A percentile compares a stretch with the other conserved stretches of the same genome.
Conservation (phyloP, 495 filamentous ascomycete species). For the Lepidopterella palustris region DNA sequence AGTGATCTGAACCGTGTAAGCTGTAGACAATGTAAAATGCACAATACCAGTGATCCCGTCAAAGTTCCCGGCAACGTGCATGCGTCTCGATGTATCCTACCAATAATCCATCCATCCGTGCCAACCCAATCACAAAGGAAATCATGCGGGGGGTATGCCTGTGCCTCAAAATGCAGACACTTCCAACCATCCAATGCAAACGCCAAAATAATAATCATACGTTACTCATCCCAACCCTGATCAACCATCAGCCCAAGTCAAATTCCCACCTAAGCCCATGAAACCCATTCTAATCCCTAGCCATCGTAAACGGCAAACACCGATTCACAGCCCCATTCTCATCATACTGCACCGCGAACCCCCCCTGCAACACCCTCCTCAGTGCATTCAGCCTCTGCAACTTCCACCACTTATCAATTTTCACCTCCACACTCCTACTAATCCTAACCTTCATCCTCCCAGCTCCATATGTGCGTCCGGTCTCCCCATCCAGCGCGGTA, state of each 20-base stretch:
- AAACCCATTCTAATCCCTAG: background rate
- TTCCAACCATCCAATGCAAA: background rate
- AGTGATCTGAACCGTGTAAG: too few relatives aligned
- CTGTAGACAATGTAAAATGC: too few relatives aligned
- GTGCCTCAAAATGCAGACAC: background rate
- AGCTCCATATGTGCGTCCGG: slow-evolving; percentile 61
- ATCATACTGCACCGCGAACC: slow-evolving; percentile 74
- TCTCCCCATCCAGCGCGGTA: slow-evolving; percentile 66
- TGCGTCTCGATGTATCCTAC: too few relatives aligned
- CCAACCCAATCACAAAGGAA: background rate
- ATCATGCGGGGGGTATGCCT: background rate
- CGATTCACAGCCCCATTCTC: slow-evolving; percentile 74
- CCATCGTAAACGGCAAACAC: slow-evolving; percentile 48
- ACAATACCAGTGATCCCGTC: too few relatives aligned
- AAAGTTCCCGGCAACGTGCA: too few relatives aligned
- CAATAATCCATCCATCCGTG: background rate
- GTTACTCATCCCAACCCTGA: too few relatives aligned
- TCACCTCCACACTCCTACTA: slow-evolving; percentile 62
- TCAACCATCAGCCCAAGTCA: too few relatives aligned
- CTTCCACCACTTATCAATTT: slow-evolving; percentile 89
- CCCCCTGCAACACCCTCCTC: slow-evolving; percentile 69
- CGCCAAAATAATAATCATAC: too few relatives aligned
- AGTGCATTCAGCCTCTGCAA: slow-evolving; percentile 69
- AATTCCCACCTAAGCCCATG: too few relatives aligned
- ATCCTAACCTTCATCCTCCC: slow-evolving; percentile 72